Evolutionary conservation across 2,329 filamentous ascomycete species (phyloP).

Genomic region (Aspergillus caelatus): DNA sequence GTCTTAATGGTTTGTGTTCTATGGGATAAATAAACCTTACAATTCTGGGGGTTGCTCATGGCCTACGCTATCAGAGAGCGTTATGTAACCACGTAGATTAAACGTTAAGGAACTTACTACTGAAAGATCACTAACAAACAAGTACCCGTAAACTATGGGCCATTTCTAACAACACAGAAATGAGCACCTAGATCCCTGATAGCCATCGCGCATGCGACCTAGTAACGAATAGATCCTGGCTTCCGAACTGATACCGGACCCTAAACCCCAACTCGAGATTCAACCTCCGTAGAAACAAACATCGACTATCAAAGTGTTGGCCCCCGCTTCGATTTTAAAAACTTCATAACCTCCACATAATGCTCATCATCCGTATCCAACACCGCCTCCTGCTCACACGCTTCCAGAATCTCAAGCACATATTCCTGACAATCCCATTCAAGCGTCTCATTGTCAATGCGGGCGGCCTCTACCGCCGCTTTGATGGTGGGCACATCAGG

Average conservation of each 20-base stretch:
- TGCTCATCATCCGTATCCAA: constrained; percentile 22
- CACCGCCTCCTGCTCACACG: constrained; percentile 19
- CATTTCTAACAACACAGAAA: too few relatives aligned
- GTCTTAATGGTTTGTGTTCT: too few relatives aligned
- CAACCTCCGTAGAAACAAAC: not conserved
- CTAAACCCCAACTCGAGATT: not conserved
- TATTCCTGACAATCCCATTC: constrained; percentile 30
- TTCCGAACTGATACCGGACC: not conserved
- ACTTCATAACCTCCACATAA: constrained; percentile 19
- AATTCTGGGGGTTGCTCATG: too few relatives aligned
- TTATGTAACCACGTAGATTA: too few relatives aligned
- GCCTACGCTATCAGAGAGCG: too few relatives aligned
- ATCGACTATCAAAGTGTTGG: constrained; percentile 9
- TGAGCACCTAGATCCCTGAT: not conserved
- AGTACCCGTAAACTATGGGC: too few relatives aligned
- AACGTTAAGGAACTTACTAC: too few relatives aligned
- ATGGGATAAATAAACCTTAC: too few relatives aligned
- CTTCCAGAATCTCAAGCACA: constrained; percentile 25
- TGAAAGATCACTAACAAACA: too few relatives aligned
- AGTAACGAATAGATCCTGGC: too few relatives aligned
- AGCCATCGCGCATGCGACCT: not conserved
- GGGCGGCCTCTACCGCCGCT: constrained; percentile 10
- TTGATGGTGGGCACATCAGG: constrained; percentile 16
- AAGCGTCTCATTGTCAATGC: constrained; percentile 25
- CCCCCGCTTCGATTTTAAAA: constrained; percentile 17